Conservation (phyloP, 306 rosid genomes). For the Lupinus albus region DNA sequence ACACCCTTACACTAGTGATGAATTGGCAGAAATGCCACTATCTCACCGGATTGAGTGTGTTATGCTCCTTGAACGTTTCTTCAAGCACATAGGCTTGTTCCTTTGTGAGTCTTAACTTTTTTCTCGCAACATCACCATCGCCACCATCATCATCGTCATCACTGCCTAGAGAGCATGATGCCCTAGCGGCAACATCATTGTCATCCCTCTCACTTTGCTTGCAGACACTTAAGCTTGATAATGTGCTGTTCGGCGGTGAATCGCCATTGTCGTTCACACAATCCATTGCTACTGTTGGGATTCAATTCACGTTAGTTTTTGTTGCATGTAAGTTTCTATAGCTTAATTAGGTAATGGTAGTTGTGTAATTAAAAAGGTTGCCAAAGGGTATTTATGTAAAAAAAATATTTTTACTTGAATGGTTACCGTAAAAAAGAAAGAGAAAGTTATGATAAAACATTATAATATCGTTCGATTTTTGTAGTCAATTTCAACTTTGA, state of each 20-base stretch:
- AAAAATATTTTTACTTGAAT: not conserved
- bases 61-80: constrained; percentile 77
- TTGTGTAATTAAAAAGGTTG: not conserved
- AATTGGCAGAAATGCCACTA: constrained; percentile 13
- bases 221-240: constrained; percentile 69
- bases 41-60: constrained; percentile 75
- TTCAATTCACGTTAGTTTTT: too few species aligned
- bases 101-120: constrained; percentile 78
- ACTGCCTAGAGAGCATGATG: constrained; percentile 62
- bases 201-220: constrained; percentile 19
- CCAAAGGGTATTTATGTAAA: not conserved
- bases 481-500: too few species aligned
- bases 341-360: constrained; percentile 2
- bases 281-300: constrained; percentile 30
- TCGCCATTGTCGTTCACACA: constrained; percentile 59
- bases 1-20: not conserved
- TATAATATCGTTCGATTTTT: too few species aligned
- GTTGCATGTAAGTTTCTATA: constrained; percentile 10
- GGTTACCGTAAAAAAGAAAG: too few species aligned
- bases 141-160: constrained; percentile 65
- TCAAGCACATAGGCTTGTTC: constrained; percentile 75
- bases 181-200: constrained; percentile 17
- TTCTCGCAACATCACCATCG: constrained; percentile 41
- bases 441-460: too few species aligned
- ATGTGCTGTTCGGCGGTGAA: constrained; percentile 78